phyloP scores from a whole-genome alignment of 2,329 filamentous ascomycete species.

The Penicillium sp. region DNA sequence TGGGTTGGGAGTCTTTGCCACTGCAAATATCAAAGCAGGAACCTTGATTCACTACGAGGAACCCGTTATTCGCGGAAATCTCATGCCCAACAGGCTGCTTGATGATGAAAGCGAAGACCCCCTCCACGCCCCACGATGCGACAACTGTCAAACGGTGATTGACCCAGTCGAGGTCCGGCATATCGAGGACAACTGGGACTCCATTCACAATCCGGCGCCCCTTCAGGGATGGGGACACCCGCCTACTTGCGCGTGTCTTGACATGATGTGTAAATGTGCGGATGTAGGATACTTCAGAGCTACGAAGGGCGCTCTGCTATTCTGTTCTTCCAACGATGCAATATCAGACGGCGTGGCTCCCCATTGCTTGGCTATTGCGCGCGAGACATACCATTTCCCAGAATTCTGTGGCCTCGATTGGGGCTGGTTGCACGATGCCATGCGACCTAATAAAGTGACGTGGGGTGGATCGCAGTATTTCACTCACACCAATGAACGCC shows the following conservation, averaged over 20 bases:
- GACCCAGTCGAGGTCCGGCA: background rate
- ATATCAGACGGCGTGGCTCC: background rate
- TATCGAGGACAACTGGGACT: background rate
- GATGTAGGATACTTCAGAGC: background rate
- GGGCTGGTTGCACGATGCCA: conserved; percentile 36
- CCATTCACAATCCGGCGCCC: background rate
- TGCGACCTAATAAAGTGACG: conserved; percentile 22
- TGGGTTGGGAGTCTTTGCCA: conserved; percentile 31
- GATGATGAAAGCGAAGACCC: background rate
- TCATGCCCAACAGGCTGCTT: conserved; percentile 15
- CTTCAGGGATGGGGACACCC: background rate
- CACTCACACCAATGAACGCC: conserved; percentile 29
- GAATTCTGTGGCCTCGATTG: conserved; percentile 33
- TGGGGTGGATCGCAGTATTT: conserved; percentile 13
- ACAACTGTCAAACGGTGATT: conserved; percentile 28
- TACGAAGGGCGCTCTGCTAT: background rate
- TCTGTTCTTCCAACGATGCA: conserved; percentile 13
- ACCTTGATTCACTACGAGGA: conserved; percentile 34
- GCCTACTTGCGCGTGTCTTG: background rate
- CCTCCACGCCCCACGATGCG: conserved; percentile 19
- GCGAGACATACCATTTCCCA: conserved; percentile 29
- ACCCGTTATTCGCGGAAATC: conserved; percentile 36
- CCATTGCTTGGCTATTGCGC: conserved; percentile 29
- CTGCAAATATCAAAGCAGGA: conserved; percentile 21
- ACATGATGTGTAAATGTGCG: background rate